Conservation (phyloP, 2,329 filamentous ascomycete species). For the Hymenoscyphus infarciens region DNA sequence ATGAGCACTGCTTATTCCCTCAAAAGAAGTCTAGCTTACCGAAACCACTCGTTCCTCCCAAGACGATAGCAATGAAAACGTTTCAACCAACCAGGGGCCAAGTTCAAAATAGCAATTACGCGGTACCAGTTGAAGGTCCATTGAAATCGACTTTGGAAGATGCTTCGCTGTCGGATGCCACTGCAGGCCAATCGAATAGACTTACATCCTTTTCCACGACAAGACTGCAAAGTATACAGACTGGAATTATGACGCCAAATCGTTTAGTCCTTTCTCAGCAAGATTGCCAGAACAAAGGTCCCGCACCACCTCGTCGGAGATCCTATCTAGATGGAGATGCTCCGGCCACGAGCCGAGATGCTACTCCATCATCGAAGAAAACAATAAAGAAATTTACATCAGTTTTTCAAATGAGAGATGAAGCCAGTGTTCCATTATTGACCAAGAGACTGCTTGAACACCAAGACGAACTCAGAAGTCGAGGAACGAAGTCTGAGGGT, state of each 20-base stretch:
- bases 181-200: neutral
- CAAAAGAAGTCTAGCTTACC: neutral
- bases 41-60: neutral
- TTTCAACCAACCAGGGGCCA: conserved; percentile 6
- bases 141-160: neutral
- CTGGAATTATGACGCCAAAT: neutral
- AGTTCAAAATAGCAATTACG: neutral
- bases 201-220: neutral
- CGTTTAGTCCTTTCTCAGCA: conserved; percentile 6
- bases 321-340: neutral
- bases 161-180: neutral
- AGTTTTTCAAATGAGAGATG: conserved; percentile 9
- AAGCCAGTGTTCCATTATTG: conserved; percentile 12
- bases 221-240: neutral
- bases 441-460: conserved; percentile 18
- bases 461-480: conserved; percentile 18
- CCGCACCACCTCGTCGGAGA: neutral
- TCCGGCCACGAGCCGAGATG: neutral
- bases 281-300: neutral
- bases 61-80: neutral
- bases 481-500: conserved; percentile 12
- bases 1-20: neutral
- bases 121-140: neutral
- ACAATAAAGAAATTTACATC: conserved; percentile 9
- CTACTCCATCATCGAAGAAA: conserved; percentile 16